These are phyloP conservation scores for Chaetoscypha palmicola DNA, from an alignment of 2,329 filamentous ascomycete genomes.

Conservation along the genomic window DNA sequence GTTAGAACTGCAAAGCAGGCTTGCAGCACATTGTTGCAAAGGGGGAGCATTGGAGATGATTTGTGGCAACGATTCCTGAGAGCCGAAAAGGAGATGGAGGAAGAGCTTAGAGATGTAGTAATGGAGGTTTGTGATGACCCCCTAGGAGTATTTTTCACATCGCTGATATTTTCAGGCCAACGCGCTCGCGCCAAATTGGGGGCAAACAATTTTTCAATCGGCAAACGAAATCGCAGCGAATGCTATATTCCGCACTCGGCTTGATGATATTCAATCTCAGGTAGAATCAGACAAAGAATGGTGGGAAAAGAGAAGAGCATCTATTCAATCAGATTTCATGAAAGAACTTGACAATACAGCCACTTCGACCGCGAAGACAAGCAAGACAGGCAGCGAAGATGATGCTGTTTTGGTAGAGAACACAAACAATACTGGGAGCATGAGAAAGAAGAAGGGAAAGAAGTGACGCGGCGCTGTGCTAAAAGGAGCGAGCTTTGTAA, in stretches of 20 bases:
- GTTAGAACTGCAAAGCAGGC: constrained; percentile 85
- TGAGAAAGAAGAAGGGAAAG: constrained; percentile 60
- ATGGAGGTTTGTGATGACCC: constrained; percentile 59
- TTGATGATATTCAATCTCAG: constrained; percentile 68
- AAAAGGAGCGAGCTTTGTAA: not conserved
- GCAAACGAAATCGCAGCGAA: constrained; percentile 95
- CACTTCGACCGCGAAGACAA: constrained; percentile 35
- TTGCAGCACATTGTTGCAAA: constrained; percentile 72
- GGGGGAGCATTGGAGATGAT: constrained; percentile 92
- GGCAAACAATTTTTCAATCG: constrained; percentile 91
- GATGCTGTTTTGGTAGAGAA: constrained; percentile 71
- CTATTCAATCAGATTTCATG: constrained; percentile 71
- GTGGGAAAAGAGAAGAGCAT: constrained; percentile 80
- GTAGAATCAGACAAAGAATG: constrained; percentile 71
- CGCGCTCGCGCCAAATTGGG: constrained; percentile 81
- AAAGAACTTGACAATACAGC: constrained; percentile 69
- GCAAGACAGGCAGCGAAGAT: constrained; percentile 52
- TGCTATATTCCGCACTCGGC: constrained; percentile 62
- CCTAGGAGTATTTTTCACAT: not conserved
- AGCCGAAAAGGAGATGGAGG: constrained; percentile 96
- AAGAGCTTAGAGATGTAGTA: constrained; percentile 89
- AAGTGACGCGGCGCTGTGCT: constrained; percentile 37
- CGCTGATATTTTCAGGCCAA: constrained; percentile 61
- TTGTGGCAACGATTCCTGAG: constrained; percentile 86
- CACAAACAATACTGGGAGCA: constrained; percentile 27